Conservation (phyloP, 164 flowering plant genomes). For the Amborella trichopoda region DNA sequence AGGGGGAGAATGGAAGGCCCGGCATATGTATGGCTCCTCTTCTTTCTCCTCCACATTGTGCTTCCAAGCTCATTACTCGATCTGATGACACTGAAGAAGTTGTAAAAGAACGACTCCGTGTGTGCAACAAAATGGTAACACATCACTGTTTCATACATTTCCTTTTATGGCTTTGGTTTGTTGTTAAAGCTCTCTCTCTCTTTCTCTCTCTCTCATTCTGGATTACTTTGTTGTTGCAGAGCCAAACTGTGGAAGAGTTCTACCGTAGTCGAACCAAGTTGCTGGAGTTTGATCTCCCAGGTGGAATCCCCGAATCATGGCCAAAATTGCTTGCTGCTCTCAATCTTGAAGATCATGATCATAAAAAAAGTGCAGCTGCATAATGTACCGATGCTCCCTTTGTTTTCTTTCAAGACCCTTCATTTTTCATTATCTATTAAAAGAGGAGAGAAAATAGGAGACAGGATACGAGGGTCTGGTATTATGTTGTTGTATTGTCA, state of each 20-base stretch:
- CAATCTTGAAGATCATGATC: conserved; percentile 48
- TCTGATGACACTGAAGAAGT: conserved; percentile 82
- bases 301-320: conserved; percentile 97
- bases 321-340: conserved; percentile 77
- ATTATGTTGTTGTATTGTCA: no score
- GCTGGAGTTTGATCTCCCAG: conserved; percentile 86
- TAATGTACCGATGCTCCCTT: no score
- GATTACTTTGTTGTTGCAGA: conserved; percentile 34
- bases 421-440: no score
- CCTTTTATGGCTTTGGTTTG: not conserved
- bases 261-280: conserved; percentile 64
- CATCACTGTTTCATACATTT: not conserved
- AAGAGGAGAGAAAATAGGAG: no score
- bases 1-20: conserved; percentile 69
- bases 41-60: conserved; percentile 73
- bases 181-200: not conserved
- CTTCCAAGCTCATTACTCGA: conserved; percentile 71
- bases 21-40: conserved; percentile 87
- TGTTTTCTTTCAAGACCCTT: no score
- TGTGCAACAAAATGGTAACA: conserved; percentile 69
- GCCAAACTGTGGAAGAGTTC: conserved; percentile 81
- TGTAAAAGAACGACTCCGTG: conserved; percentile 61
- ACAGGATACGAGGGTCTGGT: no score
- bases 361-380: conserved; percentile 47
- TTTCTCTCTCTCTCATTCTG: no score